Percentiles rank a stretch among this genome's conserved stretches.
Evolutionary conservation across 1,284 basidiomycete species (phyloP).

Genomic region (Moniliella sp.): DNA sequence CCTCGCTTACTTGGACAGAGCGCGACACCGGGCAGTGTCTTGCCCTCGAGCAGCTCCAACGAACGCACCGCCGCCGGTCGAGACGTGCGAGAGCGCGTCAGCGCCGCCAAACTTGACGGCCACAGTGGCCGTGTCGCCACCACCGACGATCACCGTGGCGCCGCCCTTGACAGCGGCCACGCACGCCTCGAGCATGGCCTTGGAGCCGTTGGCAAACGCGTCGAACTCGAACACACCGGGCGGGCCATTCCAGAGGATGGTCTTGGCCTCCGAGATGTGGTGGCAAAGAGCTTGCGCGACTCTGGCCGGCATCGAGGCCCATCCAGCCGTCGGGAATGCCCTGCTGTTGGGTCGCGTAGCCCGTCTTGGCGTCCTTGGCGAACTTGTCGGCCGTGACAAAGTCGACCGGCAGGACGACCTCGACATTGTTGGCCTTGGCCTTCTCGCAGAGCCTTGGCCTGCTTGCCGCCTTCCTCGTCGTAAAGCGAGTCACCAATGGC

Average conservation of each 20-base stretch:
- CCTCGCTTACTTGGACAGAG: no score
- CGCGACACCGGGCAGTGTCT: conserved; percentile 39
- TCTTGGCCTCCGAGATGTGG: conserved; percentile 71
- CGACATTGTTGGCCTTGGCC: conserved; percentile 77
- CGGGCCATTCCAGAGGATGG: conserved; percentile 85
- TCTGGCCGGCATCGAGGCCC: conserved; percentile 54
- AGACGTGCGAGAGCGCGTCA: conserved; percentile 78
- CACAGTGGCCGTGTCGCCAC: conserved; percentile 33
- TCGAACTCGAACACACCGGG: conserved; percentile 95
- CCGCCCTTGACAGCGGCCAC: conserved; percentile 70
- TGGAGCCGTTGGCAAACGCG: conserved; percentile 66
- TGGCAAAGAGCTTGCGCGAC: conserved; percentile 56
- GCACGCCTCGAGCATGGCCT: conserved; percentile 61
- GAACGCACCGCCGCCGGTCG: conserved; percentile 85
- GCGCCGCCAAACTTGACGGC: conserved; percentile 47
- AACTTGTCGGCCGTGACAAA: conserved; percentile 88
- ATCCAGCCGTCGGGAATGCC: conserved; percentile 84
- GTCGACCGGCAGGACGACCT: conserved; percentile 85
- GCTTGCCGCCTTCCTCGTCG: conserved; percentile 68
- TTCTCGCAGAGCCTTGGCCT: conserved; percentile 68
- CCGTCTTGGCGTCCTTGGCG: conserved; percentile 64
- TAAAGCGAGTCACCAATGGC: conserved; percentile 83
- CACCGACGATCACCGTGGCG: conserved; percentile 63
- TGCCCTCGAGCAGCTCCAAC: conserved; percentile 77
- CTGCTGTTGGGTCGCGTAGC: conserved; percentile 52